Conservation (phyloP, 192 early-diverging fungal species). For the Chytriomyces sp. region DNA sequence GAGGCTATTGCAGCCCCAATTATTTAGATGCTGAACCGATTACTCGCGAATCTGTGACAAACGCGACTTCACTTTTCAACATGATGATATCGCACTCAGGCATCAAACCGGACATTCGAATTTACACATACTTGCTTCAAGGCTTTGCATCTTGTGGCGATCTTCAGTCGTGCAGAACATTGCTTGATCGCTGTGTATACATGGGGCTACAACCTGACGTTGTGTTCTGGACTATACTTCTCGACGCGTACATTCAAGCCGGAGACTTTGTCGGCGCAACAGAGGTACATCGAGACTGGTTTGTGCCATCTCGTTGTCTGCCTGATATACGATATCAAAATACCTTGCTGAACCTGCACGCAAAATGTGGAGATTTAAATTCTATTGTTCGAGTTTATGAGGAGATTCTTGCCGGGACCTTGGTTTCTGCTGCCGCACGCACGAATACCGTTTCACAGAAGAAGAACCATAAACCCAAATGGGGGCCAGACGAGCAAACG, state of each 20-base stretch:
- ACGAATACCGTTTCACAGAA: too few relatives aligned
- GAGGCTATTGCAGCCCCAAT: not conserved
- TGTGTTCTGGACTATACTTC: conserved; percentile 11
- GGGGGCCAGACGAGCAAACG: conserved; percentile 30
- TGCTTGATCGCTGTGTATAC: not conserved
- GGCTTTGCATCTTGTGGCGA: not conserved
- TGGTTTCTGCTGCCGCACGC: too few relatives aligned
- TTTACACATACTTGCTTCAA: conserved; percentile 14
- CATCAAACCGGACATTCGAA: not conserved
- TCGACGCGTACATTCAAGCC: not conserved
- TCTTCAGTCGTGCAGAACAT: not conserved
- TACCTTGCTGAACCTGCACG: conserved; percentile 7
- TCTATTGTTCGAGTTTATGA: conserved; percentile 7
- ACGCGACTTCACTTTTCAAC: not conserved
- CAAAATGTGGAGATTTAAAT: not conserved
- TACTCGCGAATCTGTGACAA: not conserved
- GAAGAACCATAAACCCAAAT: too few relatives aligned
- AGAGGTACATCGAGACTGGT: not conserved
- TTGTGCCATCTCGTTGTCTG: not conserved
- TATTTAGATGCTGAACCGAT: not conserved
- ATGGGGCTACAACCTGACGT: conserved; percentile 8
- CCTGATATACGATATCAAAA: conserved; percentile 17
- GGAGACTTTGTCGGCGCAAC: not conserved
- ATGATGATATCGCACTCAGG: not conserved
- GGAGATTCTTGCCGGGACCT: not conserved